Percentiles rank a stretch among this genome's conserved stretches.
These are phyloP conservation scores for Chaetomium sp. DNA, from an alignment of 2,329 filamentous ascomycete species.

Conservation along the genomic window DNA sequence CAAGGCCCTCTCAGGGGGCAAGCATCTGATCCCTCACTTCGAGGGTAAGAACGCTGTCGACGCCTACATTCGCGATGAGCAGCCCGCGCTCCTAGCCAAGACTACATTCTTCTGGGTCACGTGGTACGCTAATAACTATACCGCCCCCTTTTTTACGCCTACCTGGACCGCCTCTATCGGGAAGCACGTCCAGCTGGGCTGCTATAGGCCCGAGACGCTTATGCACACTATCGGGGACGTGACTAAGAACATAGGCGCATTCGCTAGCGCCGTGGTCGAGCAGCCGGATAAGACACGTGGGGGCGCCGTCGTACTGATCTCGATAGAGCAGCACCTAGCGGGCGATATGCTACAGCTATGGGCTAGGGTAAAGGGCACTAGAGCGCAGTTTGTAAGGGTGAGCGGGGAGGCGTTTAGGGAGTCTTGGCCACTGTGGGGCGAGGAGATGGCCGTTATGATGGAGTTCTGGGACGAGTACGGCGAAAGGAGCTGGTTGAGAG, in stretches of 20 bases:
- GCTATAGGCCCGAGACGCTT: slow-evolving; percentile 22
- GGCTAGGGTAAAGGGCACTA: slow-evolving; percentile 17
- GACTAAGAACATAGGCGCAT: slow-evolving; percentile 29
- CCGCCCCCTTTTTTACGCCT: slow-evolving; percentile 16
- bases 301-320: slow-evolving; percentile 28
- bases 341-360: slow-evolving; percentile 29
- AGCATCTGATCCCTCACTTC: slow-evolving; percentile 21
- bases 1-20: slow-evolving; percentile 9
- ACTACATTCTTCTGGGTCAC: slow-evolving; percentile 24
- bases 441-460: slow-evolving; percentile 21
- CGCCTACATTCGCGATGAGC: slow-evolving; percentile 15
- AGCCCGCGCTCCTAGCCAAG: slow-evolving; percentile 13
- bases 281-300: slow-evolving; percentile 26
- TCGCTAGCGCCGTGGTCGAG: slow-evolving; percentile 28
- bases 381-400: slow-evolving; percentile 16
- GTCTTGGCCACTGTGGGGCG: slow-evolving; percentile 19
- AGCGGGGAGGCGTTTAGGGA: slow-evolving; percentile 10
- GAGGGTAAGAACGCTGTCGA: slow-evolving; percentile 21
- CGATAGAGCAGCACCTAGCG: slow-evolving; percentile 21
- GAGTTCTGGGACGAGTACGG: slow-evolving; percentile 20
- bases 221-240: slow-evolving; percentile 29
- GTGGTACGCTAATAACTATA: slow-evolving; percentile 16
- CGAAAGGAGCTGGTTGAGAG: slow-evolving; percentile 17
- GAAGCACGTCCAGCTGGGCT: slow-evolving; percentile 28
- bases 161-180: slow-evolving; percentile 10